These are phyloP conservation scores for Oligophagozyma castellii DNA, from an alignment of 1,139 yeast species.

Conservation along the genomic window DNA sequence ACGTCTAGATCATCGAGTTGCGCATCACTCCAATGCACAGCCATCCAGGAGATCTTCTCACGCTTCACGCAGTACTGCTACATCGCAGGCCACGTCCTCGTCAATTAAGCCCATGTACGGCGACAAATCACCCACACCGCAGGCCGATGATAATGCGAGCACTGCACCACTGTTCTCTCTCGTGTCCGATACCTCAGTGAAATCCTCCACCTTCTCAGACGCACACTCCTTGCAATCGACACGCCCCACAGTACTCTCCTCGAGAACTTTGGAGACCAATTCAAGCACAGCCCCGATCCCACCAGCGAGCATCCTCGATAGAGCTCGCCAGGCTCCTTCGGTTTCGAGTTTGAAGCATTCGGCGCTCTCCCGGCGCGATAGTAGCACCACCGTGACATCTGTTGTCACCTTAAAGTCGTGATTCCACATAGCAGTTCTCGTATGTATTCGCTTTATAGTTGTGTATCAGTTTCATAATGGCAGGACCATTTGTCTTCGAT, in stretches of 20 bases:
- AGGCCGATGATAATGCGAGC: slow-evolving; percentile 24
- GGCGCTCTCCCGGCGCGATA: slow-evolving; percentile 12
- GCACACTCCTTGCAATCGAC: slow-evolving; percentile 27
- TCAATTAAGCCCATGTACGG: slow-evolving; percentile 9
- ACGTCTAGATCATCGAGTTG: not conserved
- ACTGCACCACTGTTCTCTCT: slow-evolving; percentile 26
- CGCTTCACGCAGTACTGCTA: not conserved
- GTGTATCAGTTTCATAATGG: no score
- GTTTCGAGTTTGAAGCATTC: slow-evolving; percentile 13
- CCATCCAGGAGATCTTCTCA: not conserved
- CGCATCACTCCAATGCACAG: not conserved
- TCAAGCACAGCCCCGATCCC: slow-evolving; percentile 52
- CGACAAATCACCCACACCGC: slow-evolving; percentile 4
- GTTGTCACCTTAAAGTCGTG: no score
- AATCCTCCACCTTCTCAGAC: slow-evolving; percentile 27
- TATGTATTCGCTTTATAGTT: no score
- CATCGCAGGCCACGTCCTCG: slow-evolving; percentile 6
- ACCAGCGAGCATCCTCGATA: slow-evolving; percentile 48
- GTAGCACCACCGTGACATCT: slow-evolving; percentile 10
- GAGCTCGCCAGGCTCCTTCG: slow-evolving; percentile 22
- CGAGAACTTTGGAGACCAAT: slow-evolving; percentile 41
- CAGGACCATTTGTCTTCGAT: slow-evolving; percentile 1
- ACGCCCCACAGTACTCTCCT: slow-evolving; percentile 28
- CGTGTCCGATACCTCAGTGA: slow-evolving; percentile 33
- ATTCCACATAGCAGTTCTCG: no score